Percentiles rank a stretch among this genome's conserved stretches.
phyloP scores from a whole-genome alignment of 768 basidiomycete species.

The Xerocomus spinulosus region DNA sequence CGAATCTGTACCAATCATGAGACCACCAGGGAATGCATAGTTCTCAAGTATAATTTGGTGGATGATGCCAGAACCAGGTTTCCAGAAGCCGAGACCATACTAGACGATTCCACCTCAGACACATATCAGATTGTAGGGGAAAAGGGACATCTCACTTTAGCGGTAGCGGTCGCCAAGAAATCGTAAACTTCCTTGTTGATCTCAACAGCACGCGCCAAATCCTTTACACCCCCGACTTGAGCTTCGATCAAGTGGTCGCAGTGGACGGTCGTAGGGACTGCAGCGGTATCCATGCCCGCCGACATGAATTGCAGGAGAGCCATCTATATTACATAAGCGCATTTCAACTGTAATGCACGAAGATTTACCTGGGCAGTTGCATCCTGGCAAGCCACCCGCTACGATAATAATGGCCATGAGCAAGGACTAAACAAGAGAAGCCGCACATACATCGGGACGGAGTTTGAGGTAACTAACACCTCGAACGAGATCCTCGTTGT shows the following conservation, averaged over 20 bases:
- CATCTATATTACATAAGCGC: slow-evolving; percentile 63
- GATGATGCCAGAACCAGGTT: slow-evolving; percentile 98
- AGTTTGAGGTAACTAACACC: slow-evolving; percentile 96
- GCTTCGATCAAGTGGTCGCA: slow-evolving; percentile 99
- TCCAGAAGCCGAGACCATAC: slow-evolving; percentile 99
- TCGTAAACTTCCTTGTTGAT: slow-evolving; percentile 99
- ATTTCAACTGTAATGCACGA: slow-evolving; percentile 13
- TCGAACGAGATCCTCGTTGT: slow-evolving; percentile 84
- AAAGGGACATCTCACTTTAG: slow-evolving; percentile 55
- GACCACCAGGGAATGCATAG: slow-evolving; percentile 98
- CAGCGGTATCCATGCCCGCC: slow-evolving; percentile 95
- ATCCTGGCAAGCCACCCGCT: slow-evolving; percentile 91
- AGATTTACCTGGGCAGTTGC: slow-evolving; percentile 72
- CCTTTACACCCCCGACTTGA: slow-evolving; percentile 88
- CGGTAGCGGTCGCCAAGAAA: slow-evolving; percentile 95
- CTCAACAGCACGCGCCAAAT: slow-evolving; percentile 85
- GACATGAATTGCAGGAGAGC: slow-evolving; percentile 99
- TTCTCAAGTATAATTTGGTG: slow-evolving; percentile 99
- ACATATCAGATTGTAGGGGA: background rate
- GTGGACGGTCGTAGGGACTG: slow-evolving; percentile 97
- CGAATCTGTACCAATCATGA: slow-evolving; percentile 99
- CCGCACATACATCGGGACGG: slow-evolving; percentile 81
- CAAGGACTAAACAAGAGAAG: background rate
- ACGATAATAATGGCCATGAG: slow-evolving; percentile 7
- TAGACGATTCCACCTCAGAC: slow-evolving; percentile 25